Base-by-base conservation (phyloP, 352 stramenopile species). In the Phytophthora cactorum region DNA sequence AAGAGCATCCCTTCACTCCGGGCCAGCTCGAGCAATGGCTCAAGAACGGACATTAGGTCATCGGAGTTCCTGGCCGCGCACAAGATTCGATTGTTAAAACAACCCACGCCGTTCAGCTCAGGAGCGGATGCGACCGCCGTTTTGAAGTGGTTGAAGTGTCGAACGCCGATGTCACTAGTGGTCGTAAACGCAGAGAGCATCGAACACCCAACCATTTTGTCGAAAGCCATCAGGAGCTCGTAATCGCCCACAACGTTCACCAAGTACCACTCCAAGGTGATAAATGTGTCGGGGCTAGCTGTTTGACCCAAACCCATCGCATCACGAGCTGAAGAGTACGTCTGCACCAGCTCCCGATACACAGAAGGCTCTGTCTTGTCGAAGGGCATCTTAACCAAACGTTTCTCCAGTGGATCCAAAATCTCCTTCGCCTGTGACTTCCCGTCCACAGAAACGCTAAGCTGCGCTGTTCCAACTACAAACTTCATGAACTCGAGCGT, bases 401-500 rank as follows among this genome's bases (percentile, higher is more conserved):
- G 39, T 8, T 45, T 45, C 39, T 45, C 39, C 39, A 45, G 15
- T 22, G 22, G 4, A 45, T 45, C 39, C 39, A 45, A 11, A n/a
- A 45, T 45, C 15, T 45, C 39, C 39, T 17, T 45, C 2, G 39
- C 61, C 47, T 78, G 66, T 3, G 52, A 9, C 22, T 61, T 58
- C 27, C 61, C 58, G 11, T 68, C 47, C 1, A 78, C 34, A 2
- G 66, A 78, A 9, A 38, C 49, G 5, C 59, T 43, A 1, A 75
- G 29, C 39, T 65, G 39, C 0, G 66, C 54, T 14, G 66, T 72
- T 4, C 60, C 58, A 2, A 78, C 39, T 39, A 64, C 66, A 58
- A 75, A 72, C 12, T 25, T 58, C 2, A 22, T 22, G 22, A 22
- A 22, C 22, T 22, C 22, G 22, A 22, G 22, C 22, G 22, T 22